A percentile compares a stretch with the other conserved stretches of the same genome.
Evolutionary conservation across 2,329 filamentous ascomycete genomes (phyloP).

Genomic region (Davidsoniella australis): DNA sequence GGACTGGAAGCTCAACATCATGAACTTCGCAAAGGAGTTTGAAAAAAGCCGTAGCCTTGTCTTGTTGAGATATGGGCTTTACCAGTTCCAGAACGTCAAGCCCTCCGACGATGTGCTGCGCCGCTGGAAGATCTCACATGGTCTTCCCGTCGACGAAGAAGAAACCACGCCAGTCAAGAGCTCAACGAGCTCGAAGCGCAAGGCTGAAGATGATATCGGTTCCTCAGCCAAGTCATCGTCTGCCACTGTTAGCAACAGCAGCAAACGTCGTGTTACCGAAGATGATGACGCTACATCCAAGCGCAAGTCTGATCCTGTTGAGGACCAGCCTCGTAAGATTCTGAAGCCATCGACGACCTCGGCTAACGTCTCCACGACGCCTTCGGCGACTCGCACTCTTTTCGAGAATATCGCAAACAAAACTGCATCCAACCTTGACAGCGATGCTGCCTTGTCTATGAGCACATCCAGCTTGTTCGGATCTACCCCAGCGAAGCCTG

Average conservation of each 20-base stretch:
- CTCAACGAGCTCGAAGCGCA: slow-evolving; percentile 31
- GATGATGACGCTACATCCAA: slow-evolving; percentile 21
- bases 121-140: slow-evolving; percentile 40
- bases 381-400: slow-evolving; percentile 37
- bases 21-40: slow-evolving; percentile 47
- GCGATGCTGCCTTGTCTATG: slow-evolving; percentile 18
- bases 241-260: slow-evolving; percentile 19
- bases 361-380: slow-evolving; percentile 16
- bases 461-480: slow-evolving; percentile 17
- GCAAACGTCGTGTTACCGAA: slow-evolving; percentile 32
- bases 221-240: slow-evolving; percentile 21
- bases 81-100: slow-evolving; percentile 46
- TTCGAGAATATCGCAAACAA: slow-evolving; percentile 36
- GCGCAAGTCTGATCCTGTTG: slow-evolving; percentile 25
- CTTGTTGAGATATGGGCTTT: slow-evolving; percentile 42
- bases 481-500: slow-evolving; percentile 19
- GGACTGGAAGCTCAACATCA: slow-evolving; percentile 44
- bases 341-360: slow-evolving; percentile 35
- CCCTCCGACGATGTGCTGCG: slow-evolving; percentile 39
- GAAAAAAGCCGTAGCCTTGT: slow-evolving; percentile 46
- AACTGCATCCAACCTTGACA: background rate
- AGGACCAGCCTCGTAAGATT: slow-evolving; percentile 33
- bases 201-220: slow-evolving; percentile 34
- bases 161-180: slow-evolving; percentile 20
- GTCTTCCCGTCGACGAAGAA: slow-evolving; percentile 28